Conservation (phyloP, 2,329 filamentous ascomycete genomes). For the Byssothecium circinans region DNA sequence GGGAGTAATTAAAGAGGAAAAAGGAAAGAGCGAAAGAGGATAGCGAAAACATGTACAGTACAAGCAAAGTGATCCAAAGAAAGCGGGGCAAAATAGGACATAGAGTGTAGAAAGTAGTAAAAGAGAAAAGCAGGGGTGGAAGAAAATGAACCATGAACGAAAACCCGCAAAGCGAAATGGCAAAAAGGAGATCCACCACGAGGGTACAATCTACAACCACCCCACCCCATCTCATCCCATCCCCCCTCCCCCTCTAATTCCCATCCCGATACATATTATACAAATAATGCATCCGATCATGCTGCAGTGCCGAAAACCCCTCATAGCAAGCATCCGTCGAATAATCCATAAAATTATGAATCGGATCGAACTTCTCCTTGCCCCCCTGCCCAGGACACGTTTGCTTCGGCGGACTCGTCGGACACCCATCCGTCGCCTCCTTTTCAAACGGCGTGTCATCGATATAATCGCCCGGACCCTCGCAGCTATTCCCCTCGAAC, state of each 20-base stretch:
- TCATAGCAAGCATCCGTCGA: constrained; percentile 58
- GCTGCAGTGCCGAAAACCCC: constrained; percentile 55
- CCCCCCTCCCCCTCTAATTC: too few species aligned
- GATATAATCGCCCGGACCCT: constrained; percentile 49
- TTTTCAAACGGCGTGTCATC: constrained; percentile 48
- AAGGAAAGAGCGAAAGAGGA: too few species aligned
- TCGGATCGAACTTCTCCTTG: constrained; percentile 47
- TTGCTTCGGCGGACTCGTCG: constrained; percentile 52
- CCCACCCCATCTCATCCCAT: neutral
- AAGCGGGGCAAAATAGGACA: too few species aligned
- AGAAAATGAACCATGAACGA: too few species aligned
- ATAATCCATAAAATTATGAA: constrained; percentile 65
- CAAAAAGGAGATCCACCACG: too few species aligned
- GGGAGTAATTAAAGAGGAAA: too few species aligned
- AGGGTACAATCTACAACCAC: neutral
- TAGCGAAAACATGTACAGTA: too few species aligned
- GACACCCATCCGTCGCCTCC: constrained; percentile 58
- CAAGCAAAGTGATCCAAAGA: too few species aligned
- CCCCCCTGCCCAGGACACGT: constrained; percentile 52
- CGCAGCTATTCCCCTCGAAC: constrained; percentile 51
- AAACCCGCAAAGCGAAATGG: too few species aligned
- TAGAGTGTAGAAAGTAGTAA: too few species aligned
- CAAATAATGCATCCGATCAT: constrained; percentile 55
- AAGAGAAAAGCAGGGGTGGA: too few species aligned
- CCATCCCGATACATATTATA: constrained; percentile 50